Evolutionary conservation across 352 stramenopile species (phyloP).

Genomic region (Pythium grandisporangium): DNA sequence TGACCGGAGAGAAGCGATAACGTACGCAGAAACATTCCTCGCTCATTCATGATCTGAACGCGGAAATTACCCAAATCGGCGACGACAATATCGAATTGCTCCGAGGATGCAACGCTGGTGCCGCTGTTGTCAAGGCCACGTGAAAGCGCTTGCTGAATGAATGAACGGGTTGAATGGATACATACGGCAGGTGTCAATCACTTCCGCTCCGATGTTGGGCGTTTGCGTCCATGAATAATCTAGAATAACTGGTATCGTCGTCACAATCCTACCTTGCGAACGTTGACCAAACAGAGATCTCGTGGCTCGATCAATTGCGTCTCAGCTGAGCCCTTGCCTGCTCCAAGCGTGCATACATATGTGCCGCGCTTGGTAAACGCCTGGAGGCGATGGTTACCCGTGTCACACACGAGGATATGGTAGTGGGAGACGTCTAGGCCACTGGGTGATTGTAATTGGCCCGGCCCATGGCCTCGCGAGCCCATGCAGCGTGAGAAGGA

Average conservation of each 20-base stretch:
- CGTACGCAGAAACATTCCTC: conserved; percentile 33
- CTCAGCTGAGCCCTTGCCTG: conserved; percentile 20
- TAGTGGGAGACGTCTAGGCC: conserved; percentile 59
- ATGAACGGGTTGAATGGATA: too few relatives aligned
- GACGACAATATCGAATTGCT: conserved; percentile 62
- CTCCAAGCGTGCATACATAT: conserved; percentile 35
- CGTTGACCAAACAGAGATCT: conserved; percentile 44
- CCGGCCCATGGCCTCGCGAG: conserved; percentile 15
- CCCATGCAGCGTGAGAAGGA: conserved; percentile 16
- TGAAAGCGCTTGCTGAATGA: conserved; percentile 24
- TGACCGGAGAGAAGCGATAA: conserved; percentile 34
- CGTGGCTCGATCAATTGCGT: conserved; percentile 38
- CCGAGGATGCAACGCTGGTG: conserved; percentile 31
- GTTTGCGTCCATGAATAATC: too few relatives aligned
- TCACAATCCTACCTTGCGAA: conserved; percentile 60
- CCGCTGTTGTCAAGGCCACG: conserved; percentile 23
- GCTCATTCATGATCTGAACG: conserved; percentile 60
- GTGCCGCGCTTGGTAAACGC: conserved; percentile 46
- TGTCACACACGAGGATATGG: conserved; percentile 53
- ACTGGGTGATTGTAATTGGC: conserved; percentile 27
- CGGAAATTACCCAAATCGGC: conserved; percentile 60
- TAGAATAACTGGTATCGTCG: too few relatives aligned
- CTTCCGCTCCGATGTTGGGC: too few relatives aligned
- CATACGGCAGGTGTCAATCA: too few relatives aligned
- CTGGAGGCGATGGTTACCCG: conserved; percentile 32